Evolutionary conservation across 2,329 filamentous ascomycete species (phyloP).

Genomic region (Beauveria varroae): DNA sequence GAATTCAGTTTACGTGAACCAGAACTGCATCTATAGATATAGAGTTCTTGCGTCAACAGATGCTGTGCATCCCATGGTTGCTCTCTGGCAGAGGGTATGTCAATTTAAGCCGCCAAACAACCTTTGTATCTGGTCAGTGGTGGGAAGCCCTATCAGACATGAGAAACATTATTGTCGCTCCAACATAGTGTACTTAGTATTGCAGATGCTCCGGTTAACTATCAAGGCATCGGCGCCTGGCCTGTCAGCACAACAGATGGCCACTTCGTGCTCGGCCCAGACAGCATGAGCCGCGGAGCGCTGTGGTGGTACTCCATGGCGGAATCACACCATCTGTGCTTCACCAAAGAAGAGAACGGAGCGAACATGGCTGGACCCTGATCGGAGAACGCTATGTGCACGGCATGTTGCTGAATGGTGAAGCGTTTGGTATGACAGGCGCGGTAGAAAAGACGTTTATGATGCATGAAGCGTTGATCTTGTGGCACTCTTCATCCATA

Average conservation of each 20-base stretch:
- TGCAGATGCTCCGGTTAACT: slow-evolving; percentile 24
- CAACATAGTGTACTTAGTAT: slow-evolving; percentile 24
- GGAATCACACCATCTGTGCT: slow-evolving; percentile 26
- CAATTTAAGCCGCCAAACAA: too few species aligned
- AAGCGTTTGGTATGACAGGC: slow-evolving; percentile 19
- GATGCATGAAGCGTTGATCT: slow-evolving; percentile 13
- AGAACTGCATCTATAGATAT: too few species aligned
- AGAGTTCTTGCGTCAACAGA: too few species aligned
- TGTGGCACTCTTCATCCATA: not conserved
- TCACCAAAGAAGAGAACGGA: slow-evolving; percentile 11
- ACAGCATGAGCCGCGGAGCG: slow-evolving; percentile 23
- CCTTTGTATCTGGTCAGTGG: too few species aligned
- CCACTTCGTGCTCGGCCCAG: slow-evolving; percentile 27
- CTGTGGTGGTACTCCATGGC: slow-evolving; percentile 25
- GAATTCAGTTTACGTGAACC: too few species aligned
- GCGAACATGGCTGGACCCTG: slow-evolving; percentile 19
- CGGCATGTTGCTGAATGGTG: slow-evolving; percentile 27
- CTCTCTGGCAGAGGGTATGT: too few species aligned
- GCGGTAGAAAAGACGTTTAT: slow-evolving; percentile 23
- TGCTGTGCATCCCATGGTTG: too few species aligned
- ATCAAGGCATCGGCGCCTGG: slow-evolving; percentile 26
- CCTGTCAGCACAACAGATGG: slow-evolving; percentile 20
- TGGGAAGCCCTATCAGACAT: slow-evolving; percentile 17
- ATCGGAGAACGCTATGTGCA: slow-evolving; percentile 31
- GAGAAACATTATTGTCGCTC: slow-evolving; percentile 24